Base-by-base conservation (phyloP, 176 grass and related monocot genomes). In the Leersia perrieri region DNA sequence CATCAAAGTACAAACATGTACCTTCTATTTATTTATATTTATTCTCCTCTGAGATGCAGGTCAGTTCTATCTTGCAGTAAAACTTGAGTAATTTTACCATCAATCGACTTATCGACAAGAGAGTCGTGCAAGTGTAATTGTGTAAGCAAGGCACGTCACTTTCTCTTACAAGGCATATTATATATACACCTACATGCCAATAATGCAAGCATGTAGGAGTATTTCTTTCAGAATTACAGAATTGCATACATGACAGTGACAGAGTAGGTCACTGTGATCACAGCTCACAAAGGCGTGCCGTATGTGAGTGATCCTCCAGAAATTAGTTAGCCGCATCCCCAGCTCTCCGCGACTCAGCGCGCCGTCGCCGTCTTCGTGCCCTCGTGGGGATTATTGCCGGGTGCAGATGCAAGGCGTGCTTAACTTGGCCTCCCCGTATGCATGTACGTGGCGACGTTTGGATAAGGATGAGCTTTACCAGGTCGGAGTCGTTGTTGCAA, bases 271-370 rank as follows among this genome's bases (percentile, higher is more conserved):
- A 53, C 14, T 68, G 70, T 18, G 73, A 76, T 36, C 34, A 63
- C 78, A 55, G 29, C 78, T 39, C 85, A 63, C 69, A 60, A 38
- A 30, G 53, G 6, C 72, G 79, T 82, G 80, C 60, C 60, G 64
- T 63, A 28, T 30, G 14, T 28, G 32, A 38, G 26, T 36, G n/a
- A 44, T n/a, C 11, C 39, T 51, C 39, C 13, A 27, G n/a, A n/a
- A n/a, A 9, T 11, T 14, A 0, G 20, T 16, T 4, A 53, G 47
- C 16, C 8, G 18, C 51, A 57, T 23, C 22, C 51, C 51, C 51
- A 7, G 22, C 22, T 57, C 8, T 57, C 51, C 51, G 51, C 35
- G 35, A 7, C 35, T 3, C 35, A 7, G 5, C 51, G 51, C 51
- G 51, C 22, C 22, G 51, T 66, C 33, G 12, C 68, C 77, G 61